Evolutionary conservation across 2,329 filamentous ascomycete genomes (phyloP).

Genomic region (Sordariomycetes sp.): DNA sequence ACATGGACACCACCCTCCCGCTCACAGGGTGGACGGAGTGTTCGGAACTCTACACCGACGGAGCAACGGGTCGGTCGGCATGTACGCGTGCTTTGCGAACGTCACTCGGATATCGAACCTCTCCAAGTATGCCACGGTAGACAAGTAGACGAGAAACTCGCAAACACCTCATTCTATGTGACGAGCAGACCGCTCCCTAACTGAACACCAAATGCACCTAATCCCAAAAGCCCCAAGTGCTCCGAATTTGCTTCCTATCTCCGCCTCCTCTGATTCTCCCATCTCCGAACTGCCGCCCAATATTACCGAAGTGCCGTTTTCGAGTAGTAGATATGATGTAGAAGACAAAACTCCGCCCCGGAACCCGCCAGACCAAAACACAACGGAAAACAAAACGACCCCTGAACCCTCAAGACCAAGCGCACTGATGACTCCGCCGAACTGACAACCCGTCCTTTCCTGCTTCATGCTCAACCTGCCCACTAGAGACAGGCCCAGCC

Average conservation of each 20-base stretch:
- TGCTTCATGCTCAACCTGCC: neutral
- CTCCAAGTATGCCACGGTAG: neutral
- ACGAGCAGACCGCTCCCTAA: neutral
- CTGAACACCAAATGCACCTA: neutral
- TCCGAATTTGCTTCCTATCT: neutral
- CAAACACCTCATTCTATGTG: neutral
- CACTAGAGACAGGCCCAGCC: neutral
- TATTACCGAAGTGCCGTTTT: slow-evolving; percentile 1
- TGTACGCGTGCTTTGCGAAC: neutral
- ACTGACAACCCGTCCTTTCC: neutral
- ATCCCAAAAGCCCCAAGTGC: neutral
- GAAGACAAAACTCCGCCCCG: slow-evolving; percentile 2
- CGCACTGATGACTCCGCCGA: neutral
- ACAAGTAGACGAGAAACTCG: neutral
- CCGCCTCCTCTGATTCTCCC: neutral
- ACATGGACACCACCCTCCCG: too few relatives aligned
- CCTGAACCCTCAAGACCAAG: neutral
- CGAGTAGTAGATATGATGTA: neutral
- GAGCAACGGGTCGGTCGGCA: too few relatives aligned
- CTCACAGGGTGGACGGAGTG: too few relatives aligned
- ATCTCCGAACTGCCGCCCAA: neutral
- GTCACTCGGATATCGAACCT: neutral
- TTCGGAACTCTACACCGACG: too few relatives aligned
- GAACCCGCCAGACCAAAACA: neutral
- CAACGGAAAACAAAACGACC: neutral